Base-by-base conservation (phyloP, 306 rosid genomes). In the Sicyos edulis region DNA sequence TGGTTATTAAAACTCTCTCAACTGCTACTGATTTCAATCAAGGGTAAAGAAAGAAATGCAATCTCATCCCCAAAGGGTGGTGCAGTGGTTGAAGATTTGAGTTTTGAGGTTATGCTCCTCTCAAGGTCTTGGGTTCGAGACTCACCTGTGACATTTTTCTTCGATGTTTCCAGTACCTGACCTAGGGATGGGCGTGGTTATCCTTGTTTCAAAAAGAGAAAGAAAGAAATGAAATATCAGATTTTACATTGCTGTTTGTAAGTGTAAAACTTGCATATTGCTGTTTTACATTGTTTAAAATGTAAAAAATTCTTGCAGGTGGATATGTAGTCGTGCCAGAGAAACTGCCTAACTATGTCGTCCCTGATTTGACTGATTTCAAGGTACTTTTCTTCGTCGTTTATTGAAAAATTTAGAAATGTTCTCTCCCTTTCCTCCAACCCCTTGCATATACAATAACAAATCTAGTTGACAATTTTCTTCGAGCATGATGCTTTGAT, bases 311-410 rank as follows among this genome's bases (percentile, higher is more conserved):
- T 56, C 17, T 74, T 82, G 70, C 82, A 82, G 83, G 80, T 44
- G 75, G 80, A 21, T 82, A 82, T n/a, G 85, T 82, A 16, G 76
- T 78, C 62, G 76, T 57, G 69, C 80, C 71, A 7, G 80, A 78
- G 24, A 82, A 78, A 55, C 40, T 82, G 29, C 85, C 85, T 2
- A 75, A 78, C 58, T 78, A 82, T 68, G 76, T 75, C 16, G 82
- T 78, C 37, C 85, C 85, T 6, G 82, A 78, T 72, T 67, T 82
- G 73, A 78, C 80, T 1, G 71, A 78, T 45, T 82, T 82, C 75
- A 78, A 78, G 85, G 85, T 82, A 54, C 40, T 61, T 57, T 61
- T 17, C 9, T 0, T 37, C 44, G 6, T 37, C 0, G 44, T 37
- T 37, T 37, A 37, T 17, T 54, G 24, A 17, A 6, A 17, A n/a